Conservation (phyloP, 2,329 filamentous ascomycete genomes). For the Xenosphaeropsis pyriputrescens region DNA sequence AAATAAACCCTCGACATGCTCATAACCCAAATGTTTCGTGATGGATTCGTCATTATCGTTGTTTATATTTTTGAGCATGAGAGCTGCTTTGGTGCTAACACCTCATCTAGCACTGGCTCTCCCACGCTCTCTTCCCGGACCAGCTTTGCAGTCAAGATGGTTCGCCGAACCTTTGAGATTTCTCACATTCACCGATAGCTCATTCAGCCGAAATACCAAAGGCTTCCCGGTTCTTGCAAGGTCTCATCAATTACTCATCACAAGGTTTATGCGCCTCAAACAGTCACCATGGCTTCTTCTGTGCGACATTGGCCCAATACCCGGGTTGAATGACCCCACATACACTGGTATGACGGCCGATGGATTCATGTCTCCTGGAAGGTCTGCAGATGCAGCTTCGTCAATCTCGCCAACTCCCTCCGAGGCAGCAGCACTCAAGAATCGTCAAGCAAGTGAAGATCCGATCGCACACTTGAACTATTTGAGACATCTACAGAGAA, state of each 20-base stretch:
- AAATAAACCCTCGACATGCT: neutral
- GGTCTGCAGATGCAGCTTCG: slow-evolving; percentile 21
- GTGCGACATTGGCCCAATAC: slow-evolving; percentile 42
- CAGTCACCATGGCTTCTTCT: slow-evolving; percentile 47
- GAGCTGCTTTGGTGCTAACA: neutral
- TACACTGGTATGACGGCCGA: slow-evolving; percentile 13
- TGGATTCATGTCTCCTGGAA: slow-evolving; percentile 23
- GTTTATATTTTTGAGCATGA: neutral
- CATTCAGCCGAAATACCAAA: slow-evolving; percentile 44
- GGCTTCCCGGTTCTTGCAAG: slow-evolving; percentile 48
- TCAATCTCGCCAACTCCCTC: slow-evolving; percentile 40
- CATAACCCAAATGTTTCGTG: neutral
- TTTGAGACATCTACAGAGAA: slow-evolving; percentile 68
- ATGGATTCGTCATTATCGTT: no score
- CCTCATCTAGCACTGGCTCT: slow-evolving; percentile 30
- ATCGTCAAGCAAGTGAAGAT: slow-evolving; percentile 33
- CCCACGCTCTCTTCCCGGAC: slow-evolving; percentile 41
- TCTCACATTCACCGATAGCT: slow-evolving; percentile 34
- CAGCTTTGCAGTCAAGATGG: slow-evolving; percentile 49
- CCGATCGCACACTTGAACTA: slow-evolving; percentile 61
- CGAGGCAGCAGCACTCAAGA: slow-evolving; percentile 37
- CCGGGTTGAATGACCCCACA: slow-evolving; percentile 17
- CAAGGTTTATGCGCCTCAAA: slow-evolving; percentile 49
- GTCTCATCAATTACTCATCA: slow-evolving; percentile 44
- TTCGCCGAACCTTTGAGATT: slow-evolving; percentile 54